These are phyloP conservation scores for Bipolaris sorokiniana DNA, from an alignment of 2,329 filamentous ascomycete species.

Conservation along the genomic window DNA sequence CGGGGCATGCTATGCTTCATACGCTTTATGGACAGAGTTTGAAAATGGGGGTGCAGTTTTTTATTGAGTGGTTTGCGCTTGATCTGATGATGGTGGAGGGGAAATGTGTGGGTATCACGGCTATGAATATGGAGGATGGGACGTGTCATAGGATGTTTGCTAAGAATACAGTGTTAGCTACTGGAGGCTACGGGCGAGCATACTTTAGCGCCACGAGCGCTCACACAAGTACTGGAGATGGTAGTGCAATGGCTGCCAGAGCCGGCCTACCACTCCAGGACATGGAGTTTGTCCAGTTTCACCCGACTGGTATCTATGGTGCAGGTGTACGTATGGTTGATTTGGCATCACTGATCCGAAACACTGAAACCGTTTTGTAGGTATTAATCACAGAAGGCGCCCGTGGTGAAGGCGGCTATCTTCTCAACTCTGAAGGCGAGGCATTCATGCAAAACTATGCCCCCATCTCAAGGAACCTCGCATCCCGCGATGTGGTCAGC, in stretches of 20 bases:
- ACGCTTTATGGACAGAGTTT: slow-evolving; percentile 58
- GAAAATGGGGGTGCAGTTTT: slow-evolving; percentile 57
- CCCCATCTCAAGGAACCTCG: slow-evolving; percentile 58
- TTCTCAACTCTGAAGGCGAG: slow-evolving; percentile 57
- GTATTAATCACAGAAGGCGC: slow-evolving; percentile 58
- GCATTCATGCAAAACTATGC: slow-evolving; percentile 61
- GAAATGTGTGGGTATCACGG: slow-evolving; percentile 55
- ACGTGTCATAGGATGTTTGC: slow-evolving; percentile 57
- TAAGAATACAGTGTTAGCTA: slow-evolving; percentile 57
- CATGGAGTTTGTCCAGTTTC: slow-evolving; percentile 61
- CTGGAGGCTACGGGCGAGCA: slow-evolving; percentile 57
- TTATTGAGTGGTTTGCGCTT: slow-evolving; percentile 59
- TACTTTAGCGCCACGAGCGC: slow-evolving; percentile 59
- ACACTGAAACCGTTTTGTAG: slow-evolving; percentile 13
- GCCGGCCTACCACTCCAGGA: slow-evolving; percentile 58
- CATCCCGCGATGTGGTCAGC: slow-evolving; percentile 56
- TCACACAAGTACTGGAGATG: slow-evolving; percentile 59
- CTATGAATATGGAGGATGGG: slow-evolving; percentile 58
- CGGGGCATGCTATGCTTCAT: slow-evolving; percentile 59
- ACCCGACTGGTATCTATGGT: slow-evolving; percentile 59
- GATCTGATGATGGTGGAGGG: slow-evolving; percentile 58
- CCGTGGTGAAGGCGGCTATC: slow-evolving; percentile 58
- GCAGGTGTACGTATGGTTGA: slow-evolving; percentile 48
- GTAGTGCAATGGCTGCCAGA: slow-evolving; percentile 58
- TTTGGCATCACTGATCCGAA: background rate